Conservation (phyloP, 768 basidiomycete genomes). For the Boletus rubropictus region DNA sequence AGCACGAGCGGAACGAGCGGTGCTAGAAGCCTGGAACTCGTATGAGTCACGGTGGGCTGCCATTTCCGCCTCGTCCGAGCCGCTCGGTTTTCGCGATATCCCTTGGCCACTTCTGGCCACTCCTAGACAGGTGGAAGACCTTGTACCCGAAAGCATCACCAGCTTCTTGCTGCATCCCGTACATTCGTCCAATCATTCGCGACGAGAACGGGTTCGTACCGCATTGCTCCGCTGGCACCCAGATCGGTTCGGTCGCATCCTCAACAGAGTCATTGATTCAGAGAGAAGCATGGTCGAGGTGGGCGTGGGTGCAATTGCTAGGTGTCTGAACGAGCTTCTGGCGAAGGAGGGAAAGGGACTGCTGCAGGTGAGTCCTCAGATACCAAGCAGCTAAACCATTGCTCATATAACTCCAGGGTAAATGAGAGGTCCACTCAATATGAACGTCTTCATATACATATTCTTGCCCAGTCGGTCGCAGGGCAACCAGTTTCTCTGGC, state of each 20-base stretch:
- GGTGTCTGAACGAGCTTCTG: constrained; percentile 64
- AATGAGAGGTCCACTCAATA: constrained; percentile 9
- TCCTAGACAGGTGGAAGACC: constrained; percentile 42
- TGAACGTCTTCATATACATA: background rate
- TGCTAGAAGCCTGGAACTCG: constrained; percentile 50
- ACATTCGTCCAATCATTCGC: constrained; percentile 53
- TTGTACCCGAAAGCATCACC: constrained; percentile 50
- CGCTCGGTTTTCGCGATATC: constrained; percentile 53
- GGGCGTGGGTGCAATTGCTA: constrained; percentile 58
- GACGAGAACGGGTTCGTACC: constrained; percentile 59
- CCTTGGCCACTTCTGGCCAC: constrained; percentile 61
- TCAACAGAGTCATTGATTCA: constrained; percentile 45
- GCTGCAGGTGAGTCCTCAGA: constrained; percentile 15
- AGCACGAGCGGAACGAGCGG: constrained; percentile 38
- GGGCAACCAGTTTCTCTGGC: constrained; percentile 13
- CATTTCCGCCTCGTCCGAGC: constrained; percentile 40
- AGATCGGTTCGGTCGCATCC: constrained; percentile 60
- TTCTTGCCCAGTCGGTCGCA: background rate
- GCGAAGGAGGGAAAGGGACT: constrained; percentile 30
- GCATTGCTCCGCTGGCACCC: constrained; percentile 79
- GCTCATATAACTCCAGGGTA: constrained; percentile 13
- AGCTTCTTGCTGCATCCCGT: constrained; percentile 58
- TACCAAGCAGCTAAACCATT: background rate
- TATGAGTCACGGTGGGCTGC: constrained; percentile 66
- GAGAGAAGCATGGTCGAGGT: constrained; percentile 54